Evolutionary conservation across 2,329 filamentous ascomycete species (phyloP), one percentile per base, ranked within the genome.

Genomic region (Ceratocystis albifundus): DNA sequence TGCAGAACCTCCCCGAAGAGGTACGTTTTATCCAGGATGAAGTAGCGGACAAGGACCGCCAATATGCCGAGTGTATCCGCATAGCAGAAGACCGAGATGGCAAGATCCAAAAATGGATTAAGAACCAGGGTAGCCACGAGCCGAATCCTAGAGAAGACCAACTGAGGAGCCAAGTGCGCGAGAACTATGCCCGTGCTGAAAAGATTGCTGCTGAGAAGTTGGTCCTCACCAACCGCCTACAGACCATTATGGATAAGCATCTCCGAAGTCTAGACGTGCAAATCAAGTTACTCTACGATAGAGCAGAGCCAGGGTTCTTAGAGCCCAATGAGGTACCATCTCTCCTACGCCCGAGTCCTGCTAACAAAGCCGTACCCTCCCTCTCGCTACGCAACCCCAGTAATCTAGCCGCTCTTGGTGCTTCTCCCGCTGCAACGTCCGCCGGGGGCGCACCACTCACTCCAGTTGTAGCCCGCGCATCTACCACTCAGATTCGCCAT

Each of bases 11-110:
- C 32, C 89, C 89, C 69, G 88, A 89, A 69, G 89, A 94, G 76
- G 86, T 94, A 68, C 86, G 87, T 22, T 91, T 92, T 77, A 81
- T 93, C 69, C 87, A 92, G 72, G 89, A 92, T 73, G 89, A 94
- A 76, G 89, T 93, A 69, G 80, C 85, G 72, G 87, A 89, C 73
- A 93, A 92, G 75, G 89, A 95, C 74, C 81, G 83, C 62, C 80
- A 85, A 70, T 88, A 89, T 70, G 79, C 84, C 72, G 85, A 89
- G 61, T 86, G 87, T 73, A 79, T 86, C 67, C 81, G 84, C 69
- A 81, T 83, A 69, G 89, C 92, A 72, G 82, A 85, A 50, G 85
- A 88, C 67, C 85, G 87, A 70, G 89, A 95, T 72, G 81, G 76
- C 65, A 86, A 86, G 72, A 84, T 94, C 50, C 89, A 95, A 73